Percentiles rank a stretch among this genome's conserved stretches.
Evolutionary conservation across 169 alveolate species (phyloP).

Genomic region (Plasmodium malariae): DNA sequence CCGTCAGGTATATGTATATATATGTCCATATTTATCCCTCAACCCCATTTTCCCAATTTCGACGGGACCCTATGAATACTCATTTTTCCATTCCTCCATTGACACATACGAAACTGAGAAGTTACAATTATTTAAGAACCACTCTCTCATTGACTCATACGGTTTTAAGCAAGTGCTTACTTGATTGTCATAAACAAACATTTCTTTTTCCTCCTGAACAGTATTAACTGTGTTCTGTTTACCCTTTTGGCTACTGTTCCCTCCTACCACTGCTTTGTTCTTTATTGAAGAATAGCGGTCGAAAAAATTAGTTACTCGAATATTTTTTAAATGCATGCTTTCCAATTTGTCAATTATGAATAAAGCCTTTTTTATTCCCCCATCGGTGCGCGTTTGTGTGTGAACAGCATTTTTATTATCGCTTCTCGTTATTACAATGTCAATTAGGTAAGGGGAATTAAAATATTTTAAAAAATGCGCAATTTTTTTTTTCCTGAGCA

Average conservation of each 20-base stretch:
- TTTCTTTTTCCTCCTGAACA: neutral
- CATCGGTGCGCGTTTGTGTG: neutral
- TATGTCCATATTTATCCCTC: too few relatives aligned
- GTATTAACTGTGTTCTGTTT: neutral
- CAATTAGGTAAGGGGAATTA: slow-evolving; percentile 37
- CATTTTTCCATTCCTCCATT: slow-evolving; percentile 21
- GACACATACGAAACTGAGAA: slow-evolving; percentile 42
- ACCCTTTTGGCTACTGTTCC: neutral
- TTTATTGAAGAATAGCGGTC: neutral
- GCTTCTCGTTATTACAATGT: slow-evolving; percentile 19
- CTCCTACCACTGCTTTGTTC: neutral
- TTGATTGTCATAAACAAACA: neutral
- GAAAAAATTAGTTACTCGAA: slow-evolving; percentile 18
- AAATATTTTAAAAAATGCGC: slow-evolving; percentile 39
- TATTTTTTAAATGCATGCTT: slow-evolving; percentile 22
- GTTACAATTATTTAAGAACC: slow-evolving; percentile 25
- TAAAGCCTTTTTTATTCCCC: slow-evolving; percentile 23
- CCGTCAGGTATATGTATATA: too few relatives aligned
- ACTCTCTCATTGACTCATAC: slow-evolving; percentile 58
- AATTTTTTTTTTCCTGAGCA: slow-evolving; percentile 38
- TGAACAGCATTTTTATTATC: neutral
- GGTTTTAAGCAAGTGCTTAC: slow-evolving; percentile 32
- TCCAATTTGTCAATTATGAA: slow-evolving; percentile 36
- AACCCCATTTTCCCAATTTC: too few relatives aligned
- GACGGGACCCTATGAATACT: neutral